These are phyloP conservation scores for Metahyphopichia silvanorum DNA, from an alignment of 805 yeast species.

Conservation along the genomic window DNA sequence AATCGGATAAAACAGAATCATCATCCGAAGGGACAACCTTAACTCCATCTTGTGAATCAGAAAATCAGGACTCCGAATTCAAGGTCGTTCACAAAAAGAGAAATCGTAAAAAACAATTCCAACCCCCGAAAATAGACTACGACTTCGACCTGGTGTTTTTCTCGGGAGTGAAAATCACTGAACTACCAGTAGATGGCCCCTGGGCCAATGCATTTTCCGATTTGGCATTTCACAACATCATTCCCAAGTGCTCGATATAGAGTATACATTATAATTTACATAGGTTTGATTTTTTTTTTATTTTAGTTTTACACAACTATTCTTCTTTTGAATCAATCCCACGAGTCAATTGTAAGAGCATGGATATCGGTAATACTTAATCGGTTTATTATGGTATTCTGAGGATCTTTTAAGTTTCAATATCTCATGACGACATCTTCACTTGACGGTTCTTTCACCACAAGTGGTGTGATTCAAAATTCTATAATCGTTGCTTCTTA, in stretches of 20 bases:
- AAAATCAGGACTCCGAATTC: constrained; percentile 19
- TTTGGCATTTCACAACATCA: constrained; percentile 38
- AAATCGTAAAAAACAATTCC: constrained; percentile 19
- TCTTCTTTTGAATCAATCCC: too few species aligned
- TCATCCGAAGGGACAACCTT: neutral
- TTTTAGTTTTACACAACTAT: too few species aligned
- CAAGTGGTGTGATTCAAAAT: too few species aligned
- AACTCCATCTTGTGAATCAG: too few species aligned
- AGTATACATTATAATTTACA: neutral
- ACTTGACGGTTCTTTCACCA: too few species aligned
- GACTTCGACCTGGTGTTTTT: constrained; percentile 30
- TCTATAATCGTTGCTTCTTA: constrained; percentile 23
- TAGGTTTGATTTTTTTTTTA: too few species aligned
- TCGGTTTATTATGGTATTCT: too few species aligned
- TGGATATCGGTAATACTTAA: too few species aligned
- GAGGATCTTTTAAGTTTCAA: too few species aligned
- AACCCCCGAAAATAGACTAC: constrained; percentile 32
- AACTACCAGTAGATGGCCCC: constrained; percentile 23
- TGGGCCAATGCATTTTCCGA: constrained; percentile 57
- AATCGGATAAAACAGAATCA: constrained; percentile 6
- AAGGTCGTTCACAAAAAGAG: constrained; percentile 14
- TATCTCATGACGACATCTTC: too few species aligned
- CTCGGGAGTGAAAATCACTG: constrained; percentile 11
- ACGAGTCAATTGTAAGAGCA: too few species aligned
- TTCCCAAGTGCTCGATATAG: neutral